Evolutionary conservation across 169 alveolate species (phyloP).

Genomic region (Sarcocystis neurona): DNA sequence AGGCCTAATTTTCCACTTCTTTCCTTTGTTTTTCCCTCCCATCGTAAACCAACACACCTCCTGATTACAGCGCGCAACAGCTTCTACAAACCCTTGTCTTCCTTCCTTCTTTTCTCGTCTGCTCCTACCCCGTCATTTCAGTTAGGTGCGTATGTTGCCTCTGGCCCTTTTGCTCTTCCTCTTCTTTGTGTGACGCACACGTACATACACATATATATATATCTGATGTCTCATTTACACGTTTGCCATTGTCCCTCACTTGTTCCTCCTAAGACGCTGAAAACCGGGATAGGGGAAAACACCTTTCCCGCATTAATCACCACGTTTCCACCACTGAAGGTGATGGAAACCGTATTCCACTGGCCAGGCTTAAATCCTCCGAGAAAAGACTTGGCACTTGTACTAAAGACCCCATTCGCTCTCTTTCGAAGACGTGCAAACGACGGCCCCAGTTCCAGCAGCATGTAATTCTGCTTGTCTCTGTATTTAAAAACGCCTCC

Average conservation of each 20-base stretch:
- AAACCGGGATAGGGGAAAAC: conserved; percentile 70
- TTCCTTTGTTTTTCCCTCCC: no score
- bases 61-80: no score
- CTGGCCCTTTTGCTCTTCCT: no score
- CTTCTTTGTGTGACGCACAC: background rate
- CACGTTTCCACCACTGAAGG: conserved; percentile 71
- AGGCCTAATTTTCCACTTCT: no score
- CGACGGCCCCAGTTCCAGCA: conserved; percentile 76
- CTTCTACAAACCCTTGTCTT: no score
- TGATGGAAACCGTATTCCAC: conserved; percentile 76
- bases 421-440: conserved; percentile 76
- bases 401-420: conserved; percentile 70
- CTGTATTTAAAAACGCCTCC: conserved; percentile 78
- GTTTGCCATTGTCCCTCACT: conserved; percentile 19
- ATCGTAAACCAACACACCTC: no score
- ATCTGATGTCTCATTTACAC: background rate
- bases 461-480: conserved; percentile 77
- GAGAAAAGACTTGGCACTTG: conserved; percentile 73
- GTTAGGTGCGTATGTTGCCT: no score
- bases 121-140: no score
- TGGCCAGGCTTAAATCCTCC: conserved; percentile 67
- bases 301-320: conserved; percentile 76
- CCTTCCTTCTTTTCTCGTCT: background rate
- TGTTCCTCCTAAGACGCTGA: conserved; percentile 70
- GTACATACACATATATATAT: background rate